Percentiles rank a stretch among this genome's conserved stretches.
Conservation (phyloP, 176 grass and related monocot genomes). For the Oryza meridionalis region DNA sequence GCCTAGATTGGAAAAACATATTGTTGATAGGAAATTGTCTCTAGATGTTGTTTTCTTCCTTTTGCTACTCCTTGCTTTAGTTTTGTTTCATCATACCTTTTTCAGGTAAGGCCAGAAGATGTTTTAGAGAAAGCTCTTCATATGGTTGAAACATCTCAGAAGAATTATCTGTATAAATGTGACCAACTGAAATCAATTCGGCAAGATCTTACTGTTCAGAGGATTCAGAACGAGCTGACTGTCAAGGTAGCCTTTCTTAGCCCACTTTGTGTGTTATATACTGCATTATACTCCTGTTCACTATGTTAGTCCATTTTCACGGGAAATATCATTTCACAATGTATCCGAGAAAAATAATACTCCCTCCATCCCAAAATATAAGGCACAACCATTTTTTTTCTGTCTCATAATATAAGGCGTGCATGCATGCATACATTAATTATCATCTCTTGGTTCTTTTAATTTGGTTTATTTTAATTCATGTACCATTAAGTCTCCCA, state of each 20-base stretch:
- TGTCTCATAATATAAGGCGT: too few species aligned
- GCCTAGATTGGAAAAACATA: slow-evolving; percentile 11
- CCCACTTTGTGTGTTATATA: slow-evolving; percentile 9
- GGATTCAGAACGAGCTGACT: slow-evolving; percentile 82
- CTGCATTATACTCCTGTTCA: slow-evolving; percentile 13
- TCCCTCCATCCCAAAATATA: too few species aligned
- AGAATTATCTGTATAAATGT: slow-evolving; percentile 96
- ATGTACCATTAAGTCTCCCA: too few species aligned
- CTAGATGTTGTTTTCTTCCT: neutral
- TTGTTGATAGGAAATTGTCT: slow-evolving; percentile 20
- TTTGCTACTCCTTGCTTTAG: slow-evolving; percentile 31
- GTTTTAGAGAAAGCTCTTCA: slow-evolving; percentile 87
- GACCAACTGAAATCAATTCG: slow-evolving; percentile 98
- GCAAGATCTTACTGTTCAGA: slow-evolving; percentile 94
- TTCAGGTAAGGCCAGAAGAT: slow-evolving; percentile 91
- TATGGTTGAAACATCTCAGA: slow-evolving; percentile 83
- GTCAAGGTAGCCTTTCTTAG: slow-evolving; percentile 68
- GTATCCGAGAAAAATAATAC: neutral
- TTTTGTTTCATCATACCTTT: slow-evolving; percentile 32
- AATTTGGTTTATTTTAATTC: too few species aligned
- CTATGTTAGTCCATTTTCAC: neutral
- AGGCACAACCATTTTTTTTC: too few species aligned
- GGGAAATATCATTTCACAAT: neutral
- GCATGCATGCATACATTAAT: too few species aligned
- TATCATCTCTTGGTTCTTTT: too few species aligned